A percentile compares a stretch with the other conserved stretches of the same genome.
phyloP scores from a whole-genome alignment of 257 asterid genomes.

The Perilla frutescens region DNA sequence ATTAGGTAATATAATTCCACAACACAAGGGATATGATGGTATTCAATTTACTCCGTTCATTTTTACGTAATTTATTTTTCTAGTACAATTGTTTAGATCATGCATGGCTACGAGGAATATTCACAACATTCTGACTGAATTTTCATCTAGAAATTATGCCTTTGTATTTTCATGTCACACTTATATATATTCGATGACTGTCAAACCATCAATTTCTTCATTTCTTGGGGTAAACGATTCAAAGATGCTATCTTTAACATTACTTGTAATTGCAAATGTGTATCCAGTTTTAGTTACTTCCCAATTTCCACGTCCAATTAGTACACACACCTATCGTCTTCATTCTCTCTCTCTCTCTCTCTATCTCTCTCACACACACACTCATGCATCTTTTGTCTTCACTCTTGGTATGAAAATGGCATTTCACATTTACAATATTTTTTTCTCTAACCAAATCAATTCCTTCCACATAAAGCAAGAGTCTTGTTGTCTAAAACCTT shows the following conservation, averaged over 20 bases:
- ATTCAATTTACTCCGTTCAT: too few species aligned
- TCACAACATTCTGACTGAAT: too few species aligned
- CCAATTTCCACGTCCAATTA: background rate
- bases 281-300: conserved; percentile 11
- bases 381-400: background rate
- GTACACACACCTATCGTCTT: background rate
- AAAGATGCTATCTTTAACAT: background rate
- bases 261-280: conserved; percentile 14
- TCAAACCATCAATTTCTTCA: too few species aligned
- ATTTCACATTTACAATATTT: conserved; percentile 23
- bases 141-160: too few species aligned
- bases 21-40: background rate
- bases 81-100: too few species aligned
- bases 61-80: too few species aligned
- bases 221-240: conserved; percentile 27
- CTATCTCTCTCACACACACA: too few species aligned
- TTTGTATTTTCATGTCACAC: too few species aligned
- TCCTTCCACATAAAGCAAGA: conserved; percentile 33
- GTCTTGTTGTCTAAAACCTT: background rate
- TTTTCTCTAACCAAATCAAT: conserved; percentile 5
- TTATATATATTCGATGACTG: too few species aligned
- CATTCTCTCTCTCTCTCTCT: background rate
- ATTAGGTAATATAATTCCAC: background rate
- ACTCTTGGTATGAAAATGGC: conserved; percentile 38
- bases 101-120: too few species aligned